Conservation (phyloP, 352 stramenopile genomes). For the Phytophthora foliorum region DNA sequence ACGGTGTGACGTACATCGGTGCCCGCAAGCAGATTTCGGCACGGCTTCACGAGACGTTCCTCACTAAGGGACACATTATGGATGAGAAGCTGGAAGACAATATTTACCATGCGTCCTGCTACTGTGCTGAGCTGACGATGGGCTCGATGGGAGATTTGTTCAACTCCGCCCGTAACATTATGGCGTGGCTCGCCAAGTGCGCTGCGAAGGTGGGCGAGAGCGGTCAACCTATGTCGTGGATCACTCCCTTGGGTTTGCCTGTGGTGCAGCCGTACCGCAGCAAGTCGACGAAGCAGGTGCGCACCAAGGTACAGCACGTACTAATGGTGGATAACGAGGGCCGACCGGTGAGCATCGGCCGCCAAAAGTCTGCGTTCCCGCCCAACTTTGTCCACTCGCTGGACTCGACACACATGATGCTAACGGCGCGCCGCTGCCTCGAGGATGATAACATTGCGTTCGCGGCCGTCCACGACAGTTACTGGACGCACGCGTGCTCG, state of each 20-base stretch:
- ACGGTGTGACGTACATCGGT: slow-evolving; percentile 99
- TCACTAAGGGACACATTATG: slow-evolving; percentile 83
- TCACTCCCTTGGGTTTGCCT: slow-evolving; percentile 98
- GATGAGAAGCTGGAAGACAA: slow-evolving; percentile 85
- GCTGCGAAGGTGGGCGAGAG: slow-evolving; percentile 76
- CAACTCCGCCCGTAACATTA: slow-evolving; percentile 95
- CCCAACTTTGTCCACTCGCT: slow-evolving; percentile 99
- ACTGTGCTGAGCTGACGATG: slow-evolving; percentile 97
- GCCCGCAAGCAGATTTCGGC: slow-evolving; percentile 98
- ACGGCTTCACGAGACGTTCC: slow-evolving; percentile 94
- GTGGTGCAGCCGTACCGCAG: slow-evolving; percentile 98
- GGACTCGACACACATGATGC: slow-evolving; percentile 99
- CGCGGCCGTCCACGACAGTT: slow-evolving; percentile 99
- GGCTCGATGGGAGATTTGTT: slow-evolving; percentile 98
- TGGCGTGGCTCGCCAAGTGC: slow-evolving; percentile 90
- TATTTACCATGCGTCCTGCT: slow-evolving; percentile 90
- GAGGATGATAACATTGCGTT: slow-evolving; percentile 94
- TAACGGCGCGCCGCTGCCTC: slow-evolving; percentile 97
- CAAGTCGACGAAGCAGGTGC: slow-evolving; percentile 78
- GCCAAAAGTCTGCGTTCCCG: slow-evolving; percentile 98
- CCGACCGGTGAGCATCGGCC: slow-evolving; percentile 67
- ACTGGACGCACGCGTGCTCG: slow-evolving; percentile 97
- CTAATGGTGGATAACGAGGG: slow-evolving; percentile 85
- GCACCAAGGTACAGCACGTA: slow-evolving; percentile 90
- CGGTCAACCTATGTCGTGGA: slow-evolving; percentile 97